Percentiles rank a stretch among this genome's conserved stretches.
Evolutionary conservation across 2,329 filamentous ascomycete genomes (phyloP).

Genomic region (Exophiala sideris): DNA sequence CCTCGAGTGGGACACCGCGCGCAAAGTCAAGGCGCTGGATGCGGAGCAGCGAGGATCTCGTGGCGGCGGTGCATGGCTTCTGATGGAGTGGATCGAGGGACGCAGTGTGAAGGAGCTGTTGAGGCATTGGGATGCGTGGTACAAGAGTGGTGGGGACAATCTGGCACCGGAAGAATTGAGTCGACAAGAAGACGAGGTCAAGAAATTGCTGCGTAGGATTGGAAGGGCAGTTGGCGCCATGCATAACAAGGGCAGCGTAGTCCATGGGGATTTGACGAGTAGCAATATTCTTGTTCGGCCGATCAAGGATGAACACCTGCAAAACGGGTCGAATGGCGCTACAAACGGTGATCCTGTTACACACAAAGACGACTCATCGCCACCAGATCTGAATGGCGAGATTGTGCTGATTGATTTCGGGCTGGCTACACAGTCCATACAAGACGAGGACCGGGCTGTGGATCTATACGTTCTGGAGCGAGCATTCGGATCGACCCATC

Average conservation of each 20-base stretch:
- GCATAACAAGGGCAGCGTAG: slow-evolving; percentile 80
- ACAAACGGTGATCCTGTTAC: slow-evolving; percentile 12
- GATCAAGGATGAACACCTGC: slow-evolving; percentile 21
- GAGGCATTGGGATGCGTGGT: slow-evolving; percentile 62
- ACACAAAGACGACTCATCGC: slow-evolving; percentile 1
- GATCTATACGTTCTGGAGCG: slow-evolving; percentile 94
- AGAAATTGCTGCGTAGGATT: slow-evolving; percentile 65
- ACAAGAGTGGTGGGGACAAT: slow-evolving; percentile 34
- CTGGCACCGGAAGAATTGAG: slow-evolving; percentile 31
- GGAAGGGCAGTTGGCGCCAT: slow-evolving; percentile 69
- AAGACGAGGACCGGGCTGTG: slow-evolving; percentile 91
- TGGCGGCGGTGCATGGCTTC: slow-evolving; percentile 64
- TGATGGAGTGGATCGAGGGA: slow-evolving; percentile 82
- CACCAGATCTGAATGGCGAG: slow-evolving; percentile 58
- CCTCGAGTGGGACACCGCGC: slow-evolving; percentile 49
- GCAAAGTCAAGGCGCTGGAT: slow-evolving; percentile 51
- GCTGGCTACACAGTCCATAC: slow-evolving; percentile 72
- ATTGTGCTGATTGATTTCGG: slow-evolving; percentile 94
- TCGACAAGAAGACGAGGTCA: slow-evolving; percentile 49
- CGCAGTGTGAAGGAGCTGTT: slow-evolving; percentile 66
- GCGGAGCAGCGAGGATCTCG: slow-evolving; percentile 54
- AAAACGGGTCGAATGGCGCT: slow-evolving; percentile 22
- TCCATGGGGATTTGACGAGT: slow-evolving; percentile 94
- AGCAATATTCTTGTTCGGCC: slow-evolving; percentile 87
- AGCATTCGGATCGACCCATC: slow-evolving; percentile 93